A percentile compares a stretch with the other conserved stretches of the same genome.
These are phyloP conservation scores for Pleurotus eryngii DNA, from an alignment of 768 basidiomycete species.

Conservation along the genomic window DNA sequence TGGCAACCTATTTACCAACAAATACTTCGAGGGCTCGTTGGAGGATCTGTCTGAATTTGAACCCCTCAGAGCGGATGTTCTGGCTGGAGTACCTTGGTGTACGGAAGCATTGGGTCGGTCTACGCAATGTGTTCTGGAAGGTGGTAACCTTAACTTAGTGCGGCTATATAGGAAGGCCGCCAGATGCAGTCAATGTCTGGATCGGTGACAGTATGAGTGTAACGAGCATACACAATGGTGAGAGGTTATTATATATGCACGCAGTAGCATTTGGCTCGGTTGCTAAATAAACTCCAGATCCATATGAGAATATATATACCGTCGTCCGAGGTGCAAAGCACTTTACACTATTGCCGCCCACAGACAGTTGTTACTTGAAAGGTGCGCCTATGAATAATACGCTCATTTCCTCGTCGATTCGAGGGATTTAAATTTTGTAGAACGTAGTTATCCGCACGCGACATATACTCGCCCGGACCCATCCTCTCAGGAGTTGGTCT, in stretches of 20 bases:
- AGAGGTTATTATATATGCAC: slow-evolving; percentile 11
- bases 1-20: slow-evolving; percentile 71
- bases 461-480: slow-evolving; percentile 48
- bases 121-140: background rate
- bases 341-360: slow-evolving; percentile 84
- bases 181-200: slow-evolving; percentile 94
- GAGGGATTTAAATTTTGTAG: slow-evolving; percentile 28
- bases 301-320: slow-evolving; percentile 92
- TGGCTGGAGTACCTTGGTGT: slow-evolving; percentile 69
- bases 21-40: slow-evolving; percentile 31
- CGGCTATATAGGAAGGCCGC: slow-evolving; percentile 42
- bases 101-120: slow-evolving; percentile 71
- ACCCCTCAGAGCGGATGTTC: slow-evolving; percentile 61
- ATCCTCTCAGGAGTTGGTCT: slow-evolving; percentile 18
- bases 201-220: slow-evolving; percentile 75
- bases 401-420: background rate
- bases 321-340: slow-evolving; percentile 83
- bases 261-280: background rate
- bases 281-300: slow-evolving; percentile 45
- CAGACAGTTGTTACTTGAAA: slow-evolving; percentile 80
- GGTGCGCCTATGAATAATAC: slow-evolving; percentile 44
- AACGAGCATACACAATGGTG: slow-evolving; percentile 87
- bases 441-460: slow-evolving; percentile 64
- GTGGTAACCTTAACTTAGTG: background rate
- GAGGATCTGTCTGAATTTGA: slow-evolving; percentile 56